Evolutionary conservation across 306 rosid species (phyloP).

Genomic region (Pyrus betulifolia): DNA sequence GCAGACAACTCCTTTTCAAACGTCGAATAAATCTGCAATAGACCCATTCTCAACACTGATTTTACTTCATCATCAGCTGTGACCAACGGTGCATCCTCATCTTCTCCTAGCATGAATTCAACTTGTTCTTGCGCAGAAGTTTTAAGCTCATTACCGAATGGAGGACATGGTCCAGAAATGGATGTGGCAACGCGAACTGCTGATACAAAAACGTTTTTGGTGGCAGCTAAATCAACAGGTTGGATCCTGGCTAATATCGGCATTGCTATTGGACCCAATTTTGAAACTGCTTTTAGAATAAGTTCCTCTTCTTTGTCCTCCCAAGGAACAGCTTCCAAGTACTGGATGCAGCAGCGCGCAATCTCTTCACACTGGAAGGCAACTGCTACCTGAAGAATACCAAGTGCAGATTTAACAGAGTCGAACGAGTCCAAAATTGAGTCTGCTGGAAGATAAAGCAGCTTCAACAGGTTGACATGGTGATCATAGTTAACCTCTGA

Average conservation of each 20-base stretch:
- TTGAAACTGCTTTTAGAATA: conserved; percentile 21
- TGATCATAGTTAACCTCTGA: conserved; percentile 25
- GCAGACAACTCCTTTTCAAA: conserved; percentile 60
- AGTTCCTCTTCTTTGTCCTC: conserved; percentile 33
- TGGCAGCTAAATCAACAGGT: conserved; percentile 35
- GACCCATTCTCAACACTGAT: conserved; percentile 51
- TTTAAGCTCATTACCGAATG: conserved; percentile 74
- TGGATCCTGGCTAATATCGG: conserved; percentile 28
- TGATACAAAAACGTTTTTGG: conserved; percentile 77
- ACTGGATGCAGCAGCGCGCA: conserved; percentile 17
- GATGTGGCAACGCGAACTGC: conserved; percentile 79
- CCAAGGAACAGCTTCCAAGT: conserved; percentile 33
- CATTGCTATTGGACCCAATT: conserved; percentile 29
- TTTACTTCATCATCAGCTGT: conserved; percentile 65
- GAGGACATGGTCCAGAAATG: conserved; percentile 53
- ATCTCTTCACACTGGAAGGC: conserved; percentile 28
- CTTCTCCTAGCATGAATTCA: conserved; percentile 83
- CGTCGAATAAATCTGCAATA: conserved; percentile 33
- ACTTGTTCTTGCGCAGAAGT: conserved; percentile 92
- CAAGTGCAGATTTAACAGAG: conserved; percentile 21
- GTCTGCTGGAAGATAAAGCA: conserved; percentile 20
- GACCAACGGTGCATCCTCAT: conserved; percentile 39
- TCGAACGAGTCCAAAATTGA: conserved; percentile 15
- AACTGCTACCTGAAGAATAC: conserved; percentile 20
- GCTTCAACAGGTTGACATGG: conserved; percentile 22